These are phyloP conservation scores for Termitomyces heimii DNA, from an alignment of 768 basidiomycete species.

Conservation along the genomic window DNA sequence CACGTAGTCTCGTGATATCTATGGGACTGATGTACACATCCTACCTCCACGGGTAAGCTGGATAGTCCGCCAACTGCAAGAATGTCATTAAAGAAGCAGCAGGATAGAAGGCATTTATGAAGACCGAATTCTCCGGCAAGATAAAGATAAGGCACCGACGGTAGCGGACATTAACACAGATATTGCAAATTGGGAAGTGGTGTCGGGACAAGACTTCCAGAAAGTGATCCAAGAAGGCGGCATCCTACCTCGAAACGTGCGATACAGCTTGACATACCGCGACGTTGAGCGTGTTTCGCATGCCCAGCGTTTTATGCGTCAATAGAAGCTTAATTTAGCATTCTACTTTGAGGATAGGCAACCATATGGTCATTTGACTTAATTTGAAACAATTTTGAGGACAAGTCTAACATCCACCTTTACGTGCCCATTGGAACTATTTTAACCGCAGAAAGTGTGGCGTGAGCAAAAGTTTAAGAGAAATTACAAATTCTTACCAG, in stretches of 20 bases:
- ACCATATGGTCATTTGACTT: not conserved
- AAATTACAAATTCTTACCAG: not conserved
- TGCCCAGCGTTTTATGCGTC: slow-evolving; percentile 20
- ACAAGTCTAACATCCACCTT: not conserved
- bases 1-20: slow-evolving; percentile 81
- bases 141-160: slow-evolving; percentile 18
- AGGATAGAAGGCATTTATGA: slow-evolving; percentile 55
- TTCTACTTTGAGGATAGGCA: not conserved
- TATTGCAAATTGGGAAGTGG: slow-evolving; percentile 54
- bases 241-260: slow-evolving; percentile 44
- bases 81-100: slow-evolving; percentile 8
- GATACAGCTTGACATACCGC: slow-evolving; percentile 85
- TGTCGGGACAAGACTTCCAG: slow-evolving; percentile 35
- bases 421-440: not conserved
- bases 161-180: slow-evolving; percentile 21
- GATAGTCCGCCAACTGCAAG: not conserved
- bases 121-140: slow-evolving; percentile 36
- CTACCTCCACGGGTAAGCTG: slow-evolving; percentile 65
- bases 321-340: slow-evolving; percentile 11
- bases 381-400: not conserved
- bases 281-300: slow-evolving; percentile 64
- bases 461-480: not conserved
- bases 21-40: slow-evolving; percentile 59
- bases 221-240: slow-evolving; percentile 42
- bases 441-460: not conserved